A percentile compares a stretch with the other conserved stretches of the same genome.
Evolutionary conservation across 2,329 filamentous ascomycete species (phyloP).

Genomic region (Aplosporella prunicola): DNA sequence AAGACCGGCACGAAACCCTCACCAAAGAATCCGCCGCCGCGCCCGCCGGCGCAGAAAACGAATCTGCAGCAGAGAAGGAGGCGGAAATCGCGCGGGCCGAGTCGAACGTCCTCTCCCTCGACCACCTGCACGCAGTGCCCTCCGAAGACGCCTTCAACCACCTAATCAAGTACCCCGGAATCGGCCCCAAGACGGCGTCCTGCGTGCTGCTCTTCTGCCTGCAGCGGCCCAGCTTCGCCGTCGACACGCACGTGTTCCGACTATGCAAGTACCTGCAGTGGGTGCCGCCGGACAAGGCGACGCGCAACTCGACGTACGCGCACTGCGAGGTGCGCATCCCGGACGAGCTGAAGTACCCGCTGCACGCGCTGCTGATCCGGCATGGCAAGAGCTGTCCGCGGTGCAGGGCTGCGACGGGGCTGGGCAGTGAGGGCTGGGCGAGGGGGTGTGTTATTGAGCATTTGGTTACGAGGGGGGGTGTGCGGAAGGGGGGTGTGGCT

Average conservation of each 20-base stretch:
- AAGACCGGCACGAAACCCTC: slow-evolving; percentile 44
- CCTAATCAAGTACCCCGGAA: slow-evolving; percentile 51
- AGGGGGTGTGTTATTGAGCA: slow-evolving; percentile 56
- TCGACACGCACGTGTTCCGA: slow-evolving; percentile 58
- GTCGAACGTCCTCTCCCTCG: slow-evolving; percentile 53
- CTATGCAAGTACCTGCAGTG: slow-evolving; percentile 53
- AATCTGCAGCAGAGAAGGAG: slow-evolving; percentile 43
- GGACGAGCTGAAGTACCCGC: slow-evolving; percentile 52
- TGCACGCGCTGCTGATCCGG: slow-evolving; percentile 52
- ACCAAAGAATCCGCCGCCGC: slow-evolving; percentile 28
- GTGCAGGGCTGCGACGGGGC: slow-evolving; percentile 51
- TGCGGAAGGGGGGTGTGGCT: slow-evolving; percentile 36
- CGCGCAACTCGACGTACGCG: slow-evolving; percentile 45
- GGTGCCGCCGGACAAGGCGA: slow-evolving; percentile 43
- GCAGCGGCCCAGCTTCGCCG: slow-evolving; percentile 53
- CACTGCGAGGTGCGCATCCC: slow-evolving; percentile 54
- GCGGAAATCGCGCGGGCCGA: slow-evolving; percentile 49
- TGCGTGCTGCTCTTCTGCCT: slow-evolving; percentile 58
- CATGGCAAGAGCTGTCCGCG: slow-evolving; percentile 54
- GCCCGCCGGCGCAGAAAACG: slow-evolving; percentile 32
- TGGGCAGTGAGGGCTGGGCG: slow-evolving; percentile 53
- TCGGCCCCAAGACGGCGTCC: slow-evolving; percentile 57
- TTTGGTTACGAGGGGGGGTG: slow-evolving; percentile 48
- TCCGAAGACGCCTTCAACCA: slow-evolving; percentile 49
- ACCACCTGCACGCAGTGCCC: slow-evolving; percentile 48